Percentiles rank a stretch among this genome's conserved stretches.
Evolutionary conservation across 345 rosid species (phyloP).

Genomic region (Populus ilicifolia): DNA sequence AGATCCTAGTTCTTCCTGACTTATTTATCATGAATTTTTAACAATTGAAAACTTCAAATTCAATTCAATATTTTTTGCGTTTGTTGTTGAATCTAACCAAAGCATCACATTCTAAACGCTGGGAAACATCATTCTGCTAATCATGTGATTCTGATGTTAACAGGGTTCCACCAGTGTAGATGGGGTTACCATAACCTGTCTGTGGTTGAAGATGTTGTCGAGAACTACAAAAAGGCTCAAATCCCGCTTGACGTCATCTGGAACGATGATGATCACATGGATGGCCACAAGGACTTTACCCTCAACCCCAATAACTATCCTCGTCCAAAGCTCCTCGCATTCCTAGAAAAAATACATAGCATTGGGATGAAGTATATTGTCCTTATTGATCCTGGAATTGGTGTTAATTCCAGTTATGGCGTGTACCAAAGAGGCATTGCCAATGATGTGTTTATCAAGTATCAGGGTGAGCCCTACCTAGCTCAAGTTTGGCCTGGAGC

Average conservation of each 20-base stretch:
- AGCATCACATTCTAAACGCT: not conserved
- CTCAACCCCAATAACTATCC: conserved; percentile 59
- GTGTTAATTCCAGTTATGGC: conserved; percentile 74
- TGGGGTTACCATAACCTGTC: conserved; percentile 98
- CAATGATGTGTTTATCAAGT: conserved; percentile 84
- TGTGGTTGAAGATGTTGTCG: conserved; percentile 92
- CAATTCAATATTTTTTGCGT: not conserved
- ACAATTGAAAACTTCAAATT: not conserved
- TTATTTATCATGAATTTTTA: not conserved
- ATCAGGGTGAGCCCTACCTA: conserved; percentile 70
- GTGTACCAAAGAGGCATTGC: conserved; percentile 73
- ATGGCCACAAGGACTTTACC: conserved; percentile 88
- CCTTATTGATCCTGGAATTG: conserved; percentile 73
- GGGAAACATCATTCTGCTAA: not conserved
- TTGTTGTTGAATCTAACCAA: not conserved
- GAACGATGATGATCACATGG: conserved; percentile 99
- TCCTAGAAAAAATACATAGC: conserved; percentile 74
- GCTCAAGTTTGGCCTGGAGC: conserved; percentile 99
- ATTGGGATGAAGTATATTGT: conserved; percentile 92
- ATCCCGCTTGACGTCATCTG: conserved; percentile 95
- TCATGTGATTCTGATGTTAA: conserved; percentile 8
- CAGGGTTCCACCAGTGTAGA: conserved; percentile 96
- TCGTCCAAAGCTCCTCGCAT: conserved; percentile 71
- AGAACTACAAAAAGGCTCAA: conserved; percentile 67
- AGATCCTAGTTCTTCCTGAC: not conserved